A percentile compares a stretch with the other conserved stretches of the same genome.
phyloP scores from a whole-genome alignment of 2,329 filamentous ascomycete species.

The Aspergillus sp. region DNA sequence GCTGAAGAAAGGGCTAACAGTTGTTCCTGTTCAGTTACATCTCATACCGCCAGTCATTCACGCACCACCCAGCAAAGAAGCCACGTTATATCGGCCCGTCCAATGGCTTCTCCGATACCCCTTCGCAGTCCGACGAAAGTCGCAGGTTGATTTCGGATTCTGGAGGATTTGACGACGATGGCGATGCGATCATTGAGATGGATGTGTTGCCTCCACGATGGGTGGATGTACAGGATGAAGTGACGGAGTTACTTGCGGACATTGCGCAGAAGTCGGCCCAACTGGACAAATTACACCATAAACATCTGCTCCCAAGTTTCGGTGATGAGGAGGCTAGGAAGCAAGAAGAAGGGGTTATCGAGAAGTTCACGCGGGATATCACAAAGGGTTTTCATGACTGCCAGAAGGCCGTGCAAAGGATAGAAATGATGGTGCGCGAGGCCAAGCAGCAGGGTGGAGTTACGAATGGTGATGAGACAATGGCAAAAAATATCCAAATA shows the following conservation, averaged over 20 bases:
- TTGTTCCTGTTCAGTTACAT: conserved; percentile 65
- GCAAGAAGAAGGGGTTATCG: conserved; percentile 84
- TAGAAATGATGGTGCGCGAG: conserved; percentile 83
- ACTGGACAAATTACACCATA: conserved; percentile 90
- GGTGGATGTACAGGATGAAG: conserved; percentile 92
- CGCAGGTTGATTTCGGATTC: conserved; percentile 79
- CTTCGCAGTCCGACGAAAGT: conserved; percentile 60
- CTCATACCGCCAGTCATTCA: conserved; percentile 97
- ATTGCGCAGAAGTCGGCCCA: conserved; percentile 78
- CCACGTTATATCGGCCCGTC: conserved; percentile 60
- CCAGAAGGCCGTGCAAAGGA: conserved; percentile 79
- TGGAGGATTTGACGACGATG: conserved; percentile 69
- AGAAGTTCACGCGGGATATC: conserved; percentile 82
- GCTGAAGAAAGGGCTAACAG: neutral
- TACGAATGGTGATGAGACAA: conserved; percentile 80
- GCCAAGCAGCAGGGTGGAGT: conserved; percentile 66
- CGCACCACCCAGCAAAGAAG: conserved; percentile 88
- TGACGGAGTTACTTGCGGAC: conserved; percentile 73
- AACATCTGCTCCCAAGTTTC: conserved; percentile 93
- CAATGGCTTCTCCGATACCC: conserved; percentile 58
- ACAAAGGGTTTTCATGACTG: conserved; percentile 86
- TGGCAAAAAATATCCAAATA: conserved; percentile 95
- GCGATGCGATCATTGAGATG: conserved; percentile 97
- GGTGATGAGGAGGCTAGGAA: conserved; percentile 89
- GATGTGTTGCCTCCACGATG: conserved; percentile 90